Conservation (phyloP, 306 rosid genomes). For the Cucumis hystrix region DNA sequence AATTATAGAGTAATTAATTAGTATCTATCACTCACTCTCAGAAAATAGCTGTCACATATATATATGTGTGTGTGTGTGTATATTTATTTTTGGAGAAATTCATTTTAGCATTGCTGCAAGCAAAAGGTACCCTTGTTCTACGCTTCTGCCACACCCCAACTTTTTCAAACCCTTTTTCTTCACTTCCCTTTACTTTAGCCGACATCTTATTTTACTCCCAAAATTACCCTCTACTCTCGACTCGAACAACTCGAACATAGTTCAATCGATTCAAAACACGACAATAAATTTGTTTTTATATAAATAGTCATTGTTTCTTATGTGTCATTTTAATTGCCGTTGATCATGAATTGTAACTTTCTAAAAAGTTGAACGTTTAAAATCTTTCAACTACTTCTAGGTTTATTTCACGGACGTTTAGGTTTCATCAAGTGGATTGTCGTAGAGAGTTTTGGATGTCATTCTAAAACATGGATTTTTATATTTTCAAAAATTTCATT, state of each 20-base stretch:
- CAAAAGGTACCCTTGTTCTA: not conserved
- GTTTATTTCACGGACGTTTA: too few species aligned
- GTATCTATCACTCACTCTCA: not conserved
- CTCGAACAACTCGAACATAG: not conserved
- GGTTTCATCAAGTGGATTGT: too few species aligned
- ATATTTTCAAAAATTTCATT: too few species aligned
- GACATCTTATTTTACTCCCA: not conserved
- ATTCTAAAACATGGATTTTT: too few species aligned
- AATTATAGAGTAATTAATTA: not conserved
- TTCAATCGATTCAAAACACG: not conserved
- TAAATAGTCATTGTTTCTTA: too few species aligned
- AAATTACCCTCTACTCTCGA: not conserved
- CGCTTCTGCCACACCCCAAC: not conserved
- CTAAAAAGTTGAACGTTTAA: too few species aligned
- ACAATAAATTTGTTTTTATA: too few species aligned
- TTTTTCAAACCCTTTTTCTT: not conserved
- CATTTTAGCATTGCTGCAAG: not conserved
- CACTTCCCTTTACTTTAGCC: not conserved
- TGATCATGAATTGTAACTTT: too few species aligned
- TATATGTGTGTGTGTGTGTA: too few species aligned
- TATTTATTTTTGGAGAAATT: not conserved
- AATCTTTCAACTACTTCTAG: too few species aligned
- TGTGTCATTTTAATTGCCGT: too few species aligned
- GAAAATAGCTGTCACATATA: not conserved
- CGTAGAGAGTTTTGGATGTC: too few species aligned